These are phyloP conservation scores for Cyberlindnera japonica DNA, from an alignment of 805 yeast genomes.

Conservation along the genomic window DNA sequence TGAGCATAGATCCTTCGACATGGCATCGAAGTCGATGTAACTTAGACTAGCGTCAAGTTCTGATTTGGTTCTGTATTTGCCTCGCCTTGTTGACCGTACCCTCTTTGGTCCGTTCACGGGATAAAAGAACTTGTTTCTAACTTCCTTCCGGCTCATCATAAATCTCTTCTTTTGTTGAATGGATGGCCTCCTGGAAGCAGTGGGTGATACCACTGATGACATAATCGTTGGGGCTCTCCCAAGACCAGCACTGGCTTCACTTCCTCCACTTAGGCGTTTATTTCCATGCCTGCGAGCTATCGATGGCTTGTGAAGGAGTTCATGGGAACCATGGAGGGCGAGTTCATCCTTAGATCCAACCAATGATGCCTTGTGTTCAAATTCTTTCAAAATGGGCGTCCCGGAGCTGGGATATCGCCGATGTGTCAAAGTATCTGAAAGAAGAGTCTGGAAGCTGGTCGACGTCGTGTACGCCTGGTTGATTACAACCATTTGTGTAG, in stretches of 20 bases:
- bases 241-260: slow-evolving; percentile 15
- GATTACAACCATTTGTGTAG: slow-evolving; percentile 1
- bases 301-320: neutral
- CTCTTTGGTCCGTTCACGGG: slow-evolving; percentile 27
- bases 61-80: slow-evolving; percentile 24
- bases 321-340: neutral
- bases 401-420: slow-evolving; percentile 8
- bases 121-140: slow-evolving; percentile 19
- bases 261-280: neutral
- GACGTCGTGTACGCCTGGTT: neutral
- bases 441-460: neutral
- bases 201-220: slow-evolving; percentile 17
- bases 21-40: slow-evolving; percentile 23
- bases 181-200: slow-evolving; percentile 16
- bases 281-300: slow-evolving; percentile 7
- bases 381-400: slow-evolving; percentile 11
- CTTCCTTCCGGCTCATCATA: slow-evolving; percentile 23
- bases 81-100: slow-evolving; percentile 18
- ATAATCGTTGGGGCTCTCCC: slow-evolving; percentile 18
- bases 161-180: slow-evolving; percentile 18
- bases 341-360: slow-evolving; percentile 8
- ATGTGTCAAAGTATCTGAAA: slow-evolving; percentile 4
- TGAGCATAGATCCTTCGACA: slow-evolving; percentile 23
- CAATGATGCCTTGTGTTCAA: slow-evolving; percentile 9
- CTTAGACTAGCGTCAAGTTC: slow-evolving; percentile 25